These are phyloP conservation scores for sunflower (Helianthus annuus) DNA, from an alignment of 129 eudicot species.

Conservation along the genomic window DNA sequence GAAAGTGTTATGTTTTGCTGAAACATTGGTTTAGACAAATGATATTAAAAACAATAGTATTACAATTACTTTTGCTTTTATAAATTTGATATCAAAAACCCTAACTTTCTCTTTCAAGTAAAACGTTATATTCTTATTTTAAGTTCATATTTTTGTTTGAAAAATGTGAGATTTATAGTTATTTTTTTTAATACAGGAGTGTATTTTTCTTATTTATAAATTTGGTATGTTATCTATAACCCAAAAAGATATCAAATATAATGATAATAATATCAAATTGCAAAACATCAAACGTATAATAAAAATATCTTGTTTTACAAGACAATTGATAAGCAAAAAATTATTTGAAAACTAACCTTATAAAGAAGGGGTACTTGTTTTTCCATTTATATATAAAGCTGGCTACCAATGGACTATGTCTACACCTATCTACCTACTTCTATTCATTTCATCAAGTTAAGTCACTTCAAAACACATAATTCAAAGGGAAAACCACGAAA, in stretches of 20 bases:
- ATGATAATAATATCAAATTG: background rate
- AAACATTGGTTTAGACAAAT: background rate
- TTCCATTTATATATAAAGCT: conserved; percentile 43
- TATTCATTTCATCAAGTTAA: conserved; percentile 43
- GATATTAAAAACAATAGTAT: background rate
- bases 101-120: background rate
- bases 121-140: background rate
- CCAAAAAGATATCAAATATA: background rate
- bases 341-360: conserved; percentile 39
- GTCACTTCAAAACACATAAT: conserved; percentile 32
- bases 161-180: background rate
- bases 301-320: background rate
- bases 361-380: conserved; percentile 40
- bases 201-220: background rate
- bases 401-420: conserved; percentile 36
- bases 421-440: conserved; percentile 39
- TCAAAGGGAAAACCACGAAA: no score
- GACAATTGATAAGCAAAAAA: conserved; percentile 12
- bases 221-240: background rate
- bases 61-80: background rate
- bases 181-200: background rate
- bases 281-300: background rate
- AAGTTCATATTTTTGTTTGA: background rate
- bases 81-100: background rate
- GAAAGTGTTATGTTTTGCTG: background rate